phyloP scores from a whole-genome alignment of 2,329 filamentous ascomycete genomes.

The Colletotrichum shisoi region DNA sequence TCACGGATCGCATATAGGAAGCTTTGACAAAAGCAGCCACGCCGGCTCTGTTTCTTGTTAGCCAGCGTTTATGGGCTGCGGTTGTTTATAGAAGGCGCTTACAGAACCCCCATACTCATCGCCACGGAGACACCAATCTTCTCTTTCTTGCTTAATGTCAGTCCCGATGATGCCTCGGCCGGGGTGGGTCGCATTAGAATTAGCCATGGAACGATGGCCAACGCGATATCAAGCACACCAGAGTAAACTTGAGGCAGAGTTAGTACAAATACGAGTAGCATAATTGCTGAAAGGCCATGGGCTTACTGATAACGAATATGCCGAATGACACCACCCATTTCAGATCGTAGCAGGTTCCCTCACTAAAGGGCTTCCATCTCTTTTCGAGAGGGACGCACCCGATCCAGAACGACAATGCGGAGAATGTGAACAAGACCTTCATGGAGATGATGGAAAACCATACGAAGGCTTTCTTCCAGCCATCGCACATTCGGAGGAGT shows the following conservation, averaged over 20 bases:
- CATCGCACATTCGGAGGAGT: constrained; percentile 46
- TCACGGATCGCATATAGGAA: constrained; percentile 33
- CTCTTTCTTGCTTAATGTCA: constrained; percentile 44
- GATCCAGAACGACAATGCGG: constrained; percentile 41
- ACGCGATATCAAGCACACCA: constrained; percentile 49
- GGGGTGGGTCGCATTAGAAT: constrained; percentile 45
- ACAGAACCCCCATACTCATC: constrained; percentile 46
- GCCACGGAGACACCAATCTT: constrained; percentile 49
- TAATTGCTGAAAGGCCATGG: background rate
- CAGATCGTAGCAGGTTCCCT: constrained; percentile 33
- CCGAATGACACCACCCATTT: constrained; percentile 34
- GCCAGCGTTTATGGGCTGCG: background rate
- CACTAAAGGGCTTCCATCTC: constrained; percentile 38
- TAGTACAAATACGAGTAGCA: background rate
- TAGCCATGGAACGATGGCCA: constrained; percentile 51
- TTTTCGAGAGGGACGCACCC: constrained; percentile 41
- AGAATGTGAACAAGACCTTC: constrained; percentile 42
- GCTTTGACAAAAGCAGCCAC: constrained; percentile 39
- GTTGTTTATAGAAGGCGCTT: background rate
- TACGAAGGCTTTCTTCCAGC: constrained; percentile 43
- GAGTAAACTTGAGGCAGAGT: constrained; percentile 42
- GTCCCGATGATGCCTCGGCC: constrained; percentile 28
- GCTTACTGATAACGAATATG: constrained; percentile 34
- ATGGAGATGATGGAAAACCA: constrained; percentile 48
- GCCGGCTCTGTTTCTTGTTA: constrained; percentile 34